These are phyloP conservation scores for Kwoniella sp. DNA, from an alignment of 768 basidiomycete species.

Conservation along the genomic window DNA sequence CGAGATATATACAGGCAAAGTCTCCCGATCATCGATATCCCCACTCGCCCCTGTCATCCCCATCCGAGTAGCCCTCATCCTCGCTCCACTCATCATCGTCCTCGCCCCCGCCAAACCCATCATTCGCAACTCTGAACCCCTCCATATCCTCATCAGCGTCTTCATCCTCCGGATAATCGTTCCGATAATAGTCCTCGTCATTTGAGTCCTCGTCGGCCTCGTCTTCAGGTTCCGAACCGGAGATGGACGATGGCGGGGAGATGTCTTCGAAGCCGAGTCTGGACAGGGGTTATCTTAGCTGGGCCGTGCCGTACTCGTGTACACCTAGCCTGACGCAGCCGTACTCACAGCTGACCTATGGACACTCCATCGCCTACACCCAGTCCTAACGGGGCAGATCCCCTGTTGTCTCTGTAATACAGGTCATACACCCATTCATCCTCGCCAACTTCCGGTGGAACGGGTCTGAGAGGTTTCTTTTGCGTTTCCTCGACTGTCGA, in stretches of 20 bases:
- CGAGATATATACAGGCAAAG: no score
- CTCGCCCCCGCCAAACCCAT: constrained; percentile 17
- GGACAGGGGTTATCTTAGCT: neutral
- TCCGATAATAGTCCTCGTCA: constrained; percentile 45
- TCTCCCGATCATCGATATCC: constrained; percentile 15
- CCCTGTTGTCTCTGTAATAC: constrained; percentile 44
- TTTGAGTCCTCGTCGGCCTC: constrained; percentile 48
- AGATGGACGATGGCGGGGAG: constrained; percentile 34
- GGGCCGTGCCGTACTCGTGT: neutral
- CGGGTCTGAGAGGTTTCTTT: constrained; percentile 8
- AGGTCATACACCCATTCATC: constrained; percentile 47
- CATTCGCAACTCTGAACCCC: constrained; percentile 22
- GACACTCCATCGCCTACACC: constrained; percentile 37
- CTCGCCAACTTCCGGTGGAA: constrained; percentile 4
- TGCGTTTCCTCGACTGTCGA: constrained; percentile 9
- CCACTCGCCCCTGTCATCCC: constrained; percentile 20
- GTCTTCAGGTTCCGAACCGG: constrained; percentile 40
- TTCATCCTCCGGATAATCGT: constrained; percentile 47
- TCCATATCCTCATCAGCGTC: constrained; percentile 45
- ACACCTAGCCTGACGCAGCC: neutral
- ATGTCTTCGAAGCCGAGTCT: constrained; percentile 39
- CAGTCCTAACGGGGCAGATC: constrained; percentile 16
- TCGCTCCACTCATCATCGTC: constrained; percentile 9
- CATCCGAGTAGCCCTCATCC: constrained; percentile 14
- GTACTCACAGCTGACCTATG: constrained; percentile 13